phyloP scores from a whole-genome alignment of 2,329 filamentous ascomycete species.

The Pseudocercospora musae region DNA sequence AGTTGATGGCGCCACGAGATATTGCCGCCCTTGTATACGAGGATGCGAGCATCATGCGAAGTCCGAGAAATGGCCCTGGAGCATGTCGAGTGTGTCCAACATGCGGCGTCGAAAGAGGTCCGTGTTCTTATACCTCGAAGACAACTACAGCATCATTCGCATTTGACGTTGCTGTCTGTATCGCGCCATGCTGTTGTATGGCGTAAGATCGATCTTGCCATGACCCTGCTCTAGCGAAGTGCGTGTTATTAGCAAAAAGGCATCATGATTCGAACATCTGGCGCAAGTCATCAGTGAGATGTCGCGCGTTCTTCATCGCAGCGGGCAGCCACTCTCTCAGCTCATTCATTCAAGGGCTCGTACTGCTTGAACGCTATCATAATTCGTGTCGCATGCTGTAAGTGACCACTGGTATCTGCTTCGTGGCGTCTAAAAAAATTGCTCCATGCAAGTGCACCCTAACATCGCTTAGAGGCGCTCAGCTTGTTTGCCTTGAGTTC shows the following conservation, averaged over 20 bases:
- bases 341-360: not conserved
- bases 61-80: too few relatives aligned
- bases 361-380: constrained; percentile 8
- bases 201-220: not conserved
- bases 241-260: not conserved
- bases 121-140: too few relatives aligned
- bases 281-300: not conserved
- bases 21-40: too few relatives aligned
- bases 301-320: not conserved
- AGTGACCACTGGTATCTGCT: not conserved
- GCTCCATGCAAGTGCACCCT: not conserved
- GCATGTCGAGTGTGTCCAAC: too few relatives aligned
- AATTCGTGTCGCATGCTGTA: not conserved
- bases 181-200: not conserved
- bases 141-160: not conserved
- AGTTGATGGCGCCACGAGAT: too few relatives aligned
- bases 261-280: not conserved
- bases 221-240: not conserved
- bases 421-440: not conserved
- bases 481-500: not conserved
- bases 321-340: not conserved
- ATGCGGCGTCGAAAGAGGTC: too few relatives aligned
- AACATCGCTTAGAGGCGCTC: not conserved
- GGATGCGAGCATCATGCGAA: too few relatives aligned
- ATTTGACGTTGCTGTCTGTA: not conserved